Percentiles rank a stretch among this genome's conserved stretches.
These are phyloP conservation scores for Fusarium sp. DNA, from an alignment of 2,329 filamentous ascomycete genomes.

Conservation along the genomic window DNA sequence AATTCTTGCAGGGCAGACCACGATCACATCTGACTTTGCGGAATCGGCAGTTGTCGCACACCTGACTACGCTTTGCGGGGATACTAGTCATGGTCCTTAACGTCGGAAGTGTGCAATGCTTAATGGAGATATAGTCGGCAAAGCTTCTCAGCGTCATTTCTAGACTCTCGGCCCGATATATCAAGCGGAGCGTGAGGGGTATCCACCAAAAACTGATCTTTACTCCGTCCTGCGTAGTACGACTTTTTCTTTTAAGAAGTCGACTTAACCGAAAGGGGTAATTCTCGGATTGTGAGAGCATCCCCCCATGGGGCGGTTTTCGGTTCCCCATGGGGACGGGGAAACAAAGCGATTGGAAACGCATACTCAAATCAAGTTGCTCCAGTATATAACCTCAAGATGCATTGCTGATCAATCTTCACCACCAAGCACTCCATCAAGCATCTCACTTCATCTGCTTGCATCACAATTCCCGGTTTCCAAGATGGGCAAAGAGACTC, in stretches of 20 bases:
- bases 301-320: not conserved
- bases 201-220: not conserved
- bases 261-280: constrained; percentile 31
- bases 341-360: constrained; percentile 12
- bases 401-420: constrained; percentile 4
- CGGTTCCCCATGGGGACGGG: constrained; percentile 6
- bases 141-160: not conserved
- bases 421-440: not conserved
- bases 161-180: constrained; percentile 19
- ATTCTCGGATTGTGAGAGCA: constrained; percentile 22
- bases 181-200: constrained; percentile 14
- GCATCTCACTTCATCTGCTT: not conserved
- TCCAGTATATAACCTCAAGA: constrained; percentile 29
- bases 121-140: constrained; percentile 32
- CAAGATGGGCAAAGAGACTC: constrained; percentile 18
- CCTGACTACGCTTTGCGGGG: constrained; percentile 31
- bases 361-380: not conserved
- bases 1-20: constrained; percentile 45
- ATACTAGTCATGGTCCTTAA: constrained; percentile 9
- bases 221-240: too few species aligned
- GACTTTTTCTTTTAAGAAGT: not conserved
- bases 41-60: constrained; percentile 48
- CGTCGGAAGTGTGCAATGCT: not conserved
- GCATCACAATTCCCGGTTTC: not conserved
- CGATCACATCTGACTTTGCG: constrained; percentile 51